These are phyloP conservation scores for Penstemon eatonii DNA, from an alignment of 257 asterid genomes.

Conservation along the genomic window DNA sequence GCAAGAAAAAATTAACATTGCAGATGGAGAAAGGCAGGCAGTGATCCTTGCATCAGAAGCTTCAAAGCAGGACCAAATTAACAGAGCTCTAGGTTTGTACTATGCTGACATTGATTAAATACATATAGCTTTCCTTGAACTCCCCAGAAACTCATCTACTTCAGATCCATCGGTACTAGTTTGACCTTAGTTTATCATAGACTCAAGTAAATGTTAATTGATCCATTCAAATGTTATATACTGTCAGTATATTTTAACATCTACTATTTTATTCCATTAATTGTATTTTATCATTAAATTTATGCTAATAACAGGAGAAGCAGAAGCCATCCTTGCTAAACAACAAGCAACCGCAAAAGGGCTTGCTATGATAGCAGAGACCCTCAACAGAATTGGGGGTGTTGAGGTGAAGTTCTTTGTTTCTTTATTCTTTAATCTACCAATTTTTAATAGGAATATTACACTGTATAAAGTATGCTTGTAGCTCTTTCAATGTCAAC, in stretches of 20 bases:
- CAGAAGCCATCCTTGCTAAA: conserved; percentile 84
- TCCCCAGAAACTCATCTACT: not conserved
- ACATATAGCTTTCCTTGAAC: no score
- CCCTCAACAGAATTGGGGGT: conserved; percentile 67
- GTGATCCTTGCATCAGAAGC: conserved; percentile 90
- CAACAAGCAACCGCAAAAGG: conserved; percentile 88
- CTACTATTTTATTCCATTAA: not conserved
- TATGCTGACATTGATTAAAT: not conserved
- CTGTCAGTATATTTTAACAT: no score
- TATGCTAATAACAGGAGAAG: conserved; percentile 67
- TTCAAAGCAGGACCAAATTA: conserved; percentile 79
- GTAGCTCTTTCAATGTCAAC: no score
- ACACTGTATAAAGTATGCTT: no score
- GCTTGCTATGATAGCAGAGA: conserved; percentile 60
- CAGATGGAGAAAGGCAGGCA: conserved; percentile 70
- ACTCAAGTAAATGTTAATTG: not conserved
- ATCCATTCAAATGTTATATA: not conserved
- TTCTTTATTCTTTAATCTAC: not conserved
- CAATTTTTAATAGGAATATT: not conserved
- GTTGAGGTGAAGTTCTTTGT: conserved; percentile 60
- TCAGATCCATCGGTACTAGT: not conserved
- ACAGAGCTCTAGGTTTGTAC: conserved; percentile 77
- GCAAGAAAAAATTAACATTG: conserved; percentile 80
- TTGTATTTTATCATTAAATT: conserved; percentile 6
- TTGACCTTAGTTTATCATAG: not conserved